Percentiles rank a stretch among this genome's conserved stretches.
These are phyloP conservation scores for Styphnolobium japonicum DNA, from an alignment of 306 rosid genomes.

Conservation along the genomic window DNA sequence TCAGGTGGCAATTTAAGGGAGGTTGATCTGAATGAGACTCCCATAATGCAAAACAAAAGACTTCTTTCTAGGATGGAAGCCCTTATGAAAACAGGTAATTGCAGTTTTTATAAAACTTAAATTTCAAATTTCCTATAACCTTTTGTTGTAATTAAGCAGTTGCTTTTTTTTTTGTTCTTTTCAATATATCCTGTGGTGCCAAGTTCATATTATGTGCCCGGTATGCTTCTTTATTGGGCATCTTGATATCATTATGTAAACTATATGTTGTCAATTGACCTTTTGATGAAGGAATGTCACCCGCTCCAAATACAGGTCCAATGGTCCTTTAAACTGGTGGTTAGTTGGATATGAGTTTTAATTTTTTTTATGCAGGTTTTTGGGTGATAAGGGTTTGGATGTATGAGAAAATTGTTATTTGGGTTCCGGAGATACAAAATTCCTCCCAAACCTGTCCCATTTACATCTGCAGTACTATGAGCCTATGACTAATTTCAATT, in stretches of 20 bases:
- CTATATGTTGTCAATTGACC: too few species aligned
- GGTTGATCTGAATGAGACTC: constrained; percentile 90
- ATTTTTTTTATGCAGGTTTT: too few species aligned
- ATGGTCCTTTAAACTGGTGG: too few species aligned
- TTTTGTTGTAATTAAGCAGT: neutral
- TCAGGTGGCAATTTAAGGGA: constrained; percentile 67
- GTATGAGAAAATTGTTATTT: too few species aligned
- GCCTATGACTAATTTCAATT: neutral
- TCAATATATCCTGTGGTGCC: neutral
- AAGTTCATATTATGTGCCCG: neutral
- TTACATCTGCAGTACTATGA: too few species aligned
- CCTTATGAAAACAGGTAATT: constrained; percentile 80
- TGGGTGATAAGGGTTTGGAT: too few species aligned
- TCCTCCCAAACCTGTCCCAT: too few species aligned
- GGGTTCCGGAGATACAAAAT: too few species aligned
- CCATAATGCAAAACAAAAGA: constrained; percentile 57
- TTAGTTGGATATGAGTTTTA: too few species aligned
- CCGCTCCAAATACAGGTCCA: too few species aligned
- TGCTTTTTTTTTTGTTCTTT: neutral
- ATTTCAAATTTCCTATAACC: neutral
- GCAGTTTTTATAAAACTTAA: neutral
- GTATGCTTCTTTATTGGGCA: neutral
- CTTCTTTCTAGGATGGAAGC: constrained; percentile 63
- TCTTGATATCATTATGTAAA: too few species aligned
- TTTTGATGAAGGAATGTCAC: too few species aligned